Percentiles rank a stretch among this genome's conserved stretches.
These are phyloP conservation scores for Rehmannia glutinosa DNA, from an alignment of 257 asterid genomes.

Conservation along the genomic window DNA sequence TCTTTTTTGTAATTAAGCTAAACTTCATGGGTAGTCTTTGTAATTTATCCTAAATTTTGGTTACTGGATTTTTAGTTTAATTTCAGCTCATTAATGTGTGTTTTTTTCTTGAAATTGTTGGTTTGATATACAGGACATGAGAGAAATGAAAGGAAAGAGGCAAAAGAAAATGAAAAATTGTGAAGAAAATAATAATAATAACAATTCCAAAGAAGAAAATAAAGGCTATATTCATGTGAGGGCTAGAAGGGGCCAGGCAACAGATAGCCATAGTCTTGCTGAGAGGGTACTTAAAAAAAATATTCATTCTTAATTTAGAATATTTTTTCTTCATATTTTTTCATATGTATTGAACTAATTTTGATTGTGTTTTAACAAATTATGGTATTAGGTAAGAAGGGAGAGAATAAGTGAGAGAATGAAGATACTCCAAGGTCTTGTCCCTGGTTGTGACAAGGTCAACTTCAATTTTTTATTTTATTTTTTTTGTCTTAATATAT, in stretches of 20 bases:
- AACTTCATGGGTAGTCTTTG: too few species aligned
- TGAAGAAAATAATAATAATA: constrained; percentile 29
- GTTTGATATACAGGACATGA: constrained; percentile 26
- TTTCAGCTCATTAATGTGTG: too few species aligned
- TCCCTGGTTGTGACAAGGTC: constrained; percentile 91
- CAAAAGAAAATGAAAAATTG: constrained; percentile 31
- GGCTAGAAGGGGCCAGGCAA: constrained; percentile 93
- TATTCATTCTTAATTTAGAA: not conserved
- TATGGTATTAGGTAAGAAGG: constrained; percentile 56
- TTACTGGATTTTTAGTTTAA: not conserved
- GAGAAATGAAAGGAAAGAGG: constrained; percentile 34
- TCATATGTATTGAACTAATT: not conserved
- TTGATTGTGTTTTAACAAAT: not conserved
- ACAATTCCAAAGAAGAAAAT: constrained; percentile 12
- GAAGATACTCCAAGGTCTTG: constrained; percentile 74
- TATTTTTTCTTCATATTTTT: not conserved
- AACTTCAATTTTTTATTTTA: constrained; percentile 14
- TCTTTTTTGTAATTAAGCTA: too few species aligned
- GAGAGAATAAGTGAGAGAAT: constrained; percentile 86
- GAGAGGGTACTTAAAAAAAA: constrained; percentile 57
- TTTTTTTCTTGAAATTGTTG: too few species aligned
- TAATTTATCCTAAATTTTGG: too few species aligned
- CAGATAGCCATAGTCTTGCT: constrained; percentile 90
- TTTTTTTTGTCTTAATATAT: constrained; percentile 7
- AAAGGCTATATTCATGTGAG: constrained; percentile 74